Conservation (phyloP, 768 basidiomycete species). For the Russula compacta region DNA sequence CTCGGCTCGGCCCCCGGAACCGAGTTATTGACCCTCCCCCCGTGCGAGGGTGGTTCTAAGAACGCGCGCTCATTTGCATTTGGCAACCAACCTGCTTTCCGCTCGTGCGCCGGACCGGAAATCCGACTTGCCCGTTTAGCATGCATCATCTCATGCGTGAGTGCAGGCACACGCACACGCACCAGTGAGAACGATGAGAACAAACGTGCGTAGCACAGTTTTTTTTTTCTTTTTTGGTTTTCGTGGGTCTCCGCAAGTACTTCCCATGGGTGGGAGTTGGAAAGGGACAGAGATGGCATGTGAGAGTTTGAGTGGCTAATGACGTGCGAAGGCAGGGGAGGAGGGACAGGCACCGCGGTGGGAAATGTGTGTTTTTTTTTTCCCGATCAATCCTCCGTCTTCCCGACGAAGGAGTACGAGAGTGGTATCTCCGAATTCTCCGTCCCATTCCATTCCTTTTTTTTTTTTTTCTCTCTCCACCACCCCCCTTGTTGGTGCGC, state of each 20-base stretch:
- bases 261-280: background rate
- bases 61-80: background rate
- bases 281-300: background rate
- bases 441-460: background rate
- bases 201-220: background rate
- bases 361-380: background rate
- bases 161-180: background rate
- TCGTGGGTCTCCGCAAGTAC: too few species aligned
- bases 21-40: background rate
- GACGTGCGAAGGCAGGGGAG: background rate
- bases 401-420: background rate
- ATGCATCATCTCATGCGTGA: background rate
- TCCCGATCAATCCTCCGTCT: background rate
- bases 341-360: background rate
- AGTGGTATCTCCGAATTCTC: background rate
- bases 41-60: background rate
- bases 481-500: too few species aligned
- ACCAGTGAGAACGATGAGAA: background rate
- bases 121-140: conserved; percentile 5
- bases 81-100: background rate
- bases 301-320: background rate
- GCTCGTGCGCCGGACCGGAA: background rate
- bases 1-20: background rate
- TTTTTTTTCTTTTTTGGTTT: background rate
- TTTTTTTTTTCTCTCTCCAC: background rate